These are phyloP conservation scores for Hortiboletus campestris DNA, from an alignment of 768 basidiomycete species.

Conservation along the genomic window DNA sequence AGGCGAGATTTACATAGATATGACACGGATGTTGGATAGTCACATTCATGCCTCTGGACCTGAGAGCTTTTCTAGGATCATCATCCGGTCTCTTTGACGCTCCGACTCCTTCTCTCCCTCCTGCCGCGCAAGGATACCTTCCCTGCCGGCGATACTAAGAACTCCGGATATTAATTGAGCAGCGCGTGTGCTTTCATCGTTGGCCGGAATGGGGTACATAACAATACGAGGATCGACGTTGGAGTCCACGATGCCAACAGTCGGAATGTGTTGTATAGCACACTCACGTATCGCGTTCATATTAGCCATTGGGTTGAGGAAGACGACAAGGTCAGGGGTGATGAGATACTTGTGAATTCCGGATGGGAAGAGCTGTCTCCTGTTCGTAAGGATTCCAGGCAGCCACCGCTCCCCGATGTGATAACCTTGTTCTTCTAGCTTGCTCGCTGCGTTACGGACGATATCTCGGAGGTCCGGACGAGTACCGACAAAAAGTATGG, in stretches of 20 bases:
- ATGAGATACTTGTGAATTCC: constrained; percentile 52
- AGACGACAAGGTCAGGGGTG: constrained; percentile 83
- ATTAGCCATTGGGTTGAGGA: constrained; percentile 88
- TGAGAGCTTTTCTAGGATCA: constrained; percentile 27
- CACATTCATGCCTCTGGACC: constrained; percentile 15
- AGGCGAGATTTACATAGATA: constrained; percentile 29
- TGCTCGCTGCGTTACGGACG: constrained; percentile 75
- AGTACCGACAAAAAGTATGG: constrained; percentile 88
- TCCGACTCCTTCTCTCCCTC: constrained; percentile 28
- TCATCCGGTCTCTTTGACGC: constrained; percentile 25
- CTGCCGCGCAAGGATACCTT: constrained; percentile 54
- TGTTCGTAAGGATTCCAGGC: constrained; percentile 93
- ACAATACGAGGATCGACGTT: constrained; percentile 95
- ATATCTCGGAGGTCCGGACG: constrained; percentile 72
- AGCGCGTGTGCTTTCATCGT: constrained; percentile 89
- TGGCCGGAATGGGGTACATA: constrained; percentile 98
- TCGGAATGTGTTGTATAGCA: constrained; percentile 85
- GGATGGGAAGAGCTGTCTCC: constrained; percentile 67
- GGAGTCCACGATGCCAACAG: constrained; percentile 91
- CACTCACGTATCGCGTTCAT: constrained; percentile 89
- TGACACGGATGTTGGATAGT: constrained; percentile 2
- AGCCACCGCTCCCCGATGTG: constrained; percentile 89
- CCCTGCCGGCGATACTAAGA: constrained; percentile 82
- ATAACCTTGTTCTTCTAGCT: constrained; percentile 78
- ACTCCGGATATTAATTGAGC: constrained; percentile 90